These are phyloP conservation scores for Paramecium octaurelia DNA, from an alignment of 73 alveolate genomes.

Conservation along the genomic window DNA sequence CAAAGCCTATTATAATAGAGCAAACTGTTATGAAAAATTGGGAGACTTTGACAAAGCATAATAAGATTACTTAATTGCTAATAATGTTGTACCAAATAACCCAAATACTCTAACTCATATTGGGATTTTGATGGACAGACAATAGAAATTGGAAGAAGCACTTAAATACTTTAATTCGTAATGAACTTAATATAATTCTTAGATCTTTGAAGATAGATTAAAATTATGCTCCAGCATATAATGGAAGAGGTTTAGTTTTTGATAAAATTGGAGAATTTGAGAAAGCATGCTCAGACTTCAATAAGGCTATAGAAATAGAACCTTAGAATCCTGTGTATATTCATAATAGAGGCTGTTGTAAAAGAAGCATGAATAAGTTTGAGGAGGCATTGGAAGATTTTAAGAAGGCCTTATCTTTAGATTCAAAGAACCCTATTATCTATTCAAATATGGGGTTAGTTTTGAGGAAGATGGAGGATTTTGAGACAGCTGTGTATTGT, in stretches of 20 bases:
- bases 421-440: constrained; percentile 87
- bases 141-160: constrained; percentile 86
- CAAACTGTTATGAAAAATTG: constrained; percentile 96
- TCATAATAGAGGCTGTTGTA: constrained; percentile 98
- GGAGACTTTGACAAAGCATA: constrained; percentile 93
- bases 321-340: constrained; percentile 91
- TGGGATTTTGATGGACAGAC: constrained; percentile 92
- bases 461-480: constrained; percentile 94
- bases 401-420: constrained; percentile 88
- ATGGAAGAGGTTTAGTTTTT: constrained; percentile 96
- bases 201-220: constrained; percentile 86
- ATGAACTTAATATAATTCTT: not conserved
- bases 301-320: constrained; percentile 89
- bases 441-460: constrained; percentile 95
- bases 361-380: constrained; percentile 87
- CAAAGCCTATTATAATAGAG: constrained; percentile 96
- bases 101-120: constrained; percentile 91
- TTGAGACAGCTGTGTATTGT: constrained; percentile 88
- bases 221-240: constrained; percentile 91
- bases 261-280: constrained; percentile 92
- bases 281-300: constrained; percentile 92
- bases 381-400: constrained; percentile 90
- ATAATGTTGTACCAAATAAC: constrained; percentile 79
- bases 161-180: constrained; percentile 83
- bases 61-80: constrained; percentile 84